These are phyloP conservation scores for Cinchona pubescens DNA, from an alignment of 257 asterid species.

Conservation along the genomic window DNA sequence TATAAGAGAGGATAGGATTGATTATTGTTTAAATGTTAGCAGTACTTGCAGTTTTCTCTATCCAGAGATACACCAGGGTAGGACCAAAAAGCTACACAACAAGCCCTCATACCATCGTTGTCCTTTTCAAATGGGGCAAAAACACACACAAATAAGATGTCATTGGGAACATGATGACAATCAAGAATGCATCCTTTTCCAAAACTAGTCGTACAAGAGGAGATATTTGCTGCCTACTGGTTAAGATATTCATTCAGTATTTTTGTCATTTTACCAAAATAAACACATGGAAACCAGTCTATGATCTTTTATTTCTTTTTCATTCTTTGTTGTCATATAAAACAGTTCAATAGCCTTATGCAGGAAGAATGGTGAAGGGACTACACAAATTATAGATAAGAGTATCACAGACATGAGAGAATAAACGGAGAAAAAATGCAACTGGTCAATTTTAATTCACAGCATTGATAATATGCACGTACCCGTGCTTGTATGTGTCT, in stretches of 20 bases:
- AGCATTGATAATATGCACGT: background rate
- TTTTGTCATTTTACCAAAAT: background rate
- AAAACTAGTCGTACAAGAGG: background rate
- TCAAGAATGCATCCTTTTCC: background rate
- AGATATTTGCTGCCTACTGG: background rate
- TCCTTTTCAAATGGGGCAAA: background rate
- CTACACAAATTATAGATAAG: too few relatives aligned
- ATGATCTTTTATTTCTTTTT: background rate
- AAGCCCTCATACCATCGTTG: background rate
- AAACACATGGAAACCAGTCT: background rate
- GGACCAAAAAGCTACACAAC: background rate
- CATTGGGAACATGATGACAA: background rate
- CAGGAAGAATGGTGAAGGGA: background rate
- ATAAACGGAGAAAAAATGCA: background rate
- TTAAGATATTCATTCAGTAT: background rate
- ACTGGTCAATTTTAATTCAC: background rate
- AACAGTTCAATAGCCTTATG: background rate
- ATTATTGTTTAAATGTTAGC: conserved; percentile 1
- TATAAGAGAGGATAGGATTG: background rate
- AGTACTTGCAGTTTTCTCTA: background rate
- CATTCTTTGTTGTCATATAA: background rate
- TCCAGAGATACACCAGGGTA: background rate
- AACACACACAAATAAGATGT: conserved; percentile 3
- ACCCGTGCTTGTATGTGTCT: background rate
- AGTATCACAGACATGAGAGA: background rate